Conservation (phyloP, 2,329 filamentous ascomycete genomes). For the Cladosporium phlei region DNA sequence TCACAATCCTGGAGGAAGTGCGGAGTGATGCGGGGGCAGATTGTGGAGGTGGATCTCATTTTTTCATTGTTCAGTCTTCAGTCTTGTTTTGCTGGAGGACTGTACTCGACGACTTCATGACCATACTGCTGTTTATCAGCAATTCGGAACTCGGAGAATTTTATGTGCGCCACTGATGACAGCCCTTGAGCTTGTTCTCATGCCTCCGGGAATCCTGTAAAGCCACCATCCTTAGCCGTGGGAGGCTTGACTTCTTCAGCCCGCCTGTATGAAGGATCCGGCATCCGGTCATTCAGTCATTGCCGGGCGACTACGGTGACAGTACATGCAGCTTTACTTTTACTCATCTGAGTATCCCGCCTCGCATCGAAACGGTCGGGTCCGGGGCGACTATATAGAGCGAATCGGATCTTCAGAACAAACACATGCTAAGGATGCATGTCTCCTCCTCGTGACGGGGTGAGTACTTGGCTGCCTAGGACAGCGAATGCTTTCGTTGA, state of each 20-base stretch:
- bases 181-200: not conserved
- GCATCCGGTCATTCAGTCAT: not conserved
- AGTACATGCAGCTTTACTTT: no score
- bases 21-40: no score
- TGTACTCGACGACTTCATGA: no score
- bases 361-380: not conserved
- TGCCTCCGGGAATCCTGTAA: no score
- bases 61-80: no score
- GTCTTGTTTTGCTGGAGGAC: no score
- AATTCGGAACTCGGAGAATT: no score
- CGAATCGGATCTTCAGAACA: slow-evolving; percentile 5
- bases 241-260: slow-evolving; percentile 3
- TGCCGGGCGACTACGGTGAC: slow-evolving; percentile 5
- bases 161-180: slow-evolving; percentile 3
- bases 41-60: no score
- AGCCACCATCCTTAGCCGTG: not conserved
- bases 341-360: not conserved
- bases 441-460: slow-evolving; percentile 2
- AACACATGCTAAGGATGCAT: not conserved
- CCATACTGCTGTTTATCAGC: no score
- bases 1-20: no score
- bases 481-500: slow-evolving; percentile 9
- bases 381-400: not conserved
- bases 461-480: slow-evolving; percentile 8
- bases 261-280: slow-evolving; percentile 9